These are phyloP conservation scores for Annulohypoxylon bovei DNA, from an alignment of 495 filamentous ascomycete species.

Conservation along the genomic window DNA sequence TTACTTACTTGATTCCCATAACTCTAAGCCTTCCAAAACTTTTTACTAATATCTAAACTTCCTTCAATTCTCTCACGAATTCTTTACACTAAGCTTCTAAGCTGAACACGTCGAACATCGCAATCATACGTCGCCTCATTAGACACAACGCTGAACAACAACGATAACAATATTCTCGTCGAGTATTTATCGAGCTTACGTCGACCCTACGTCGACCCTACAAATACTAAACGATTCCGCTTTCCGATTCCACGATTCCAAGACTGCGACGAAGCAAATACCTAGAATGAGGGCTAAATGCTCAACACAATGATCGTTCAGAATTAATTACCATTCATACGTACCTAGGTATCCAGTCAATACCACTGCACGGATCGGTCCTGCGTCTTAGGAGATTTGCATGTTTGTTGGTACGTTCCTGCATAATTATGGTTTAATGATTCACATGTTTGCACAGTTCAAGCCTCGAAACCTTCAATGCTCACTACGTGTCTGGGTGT, in stretches of 20 bases:
- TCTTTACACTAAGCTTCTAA: not conserved
- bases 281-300: not conserved
- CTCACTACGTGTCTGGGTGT: not conserved
- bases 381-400: too few species aligned
- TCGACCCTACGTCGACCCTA: not conserved
- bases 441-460: conserved; percentile 16
- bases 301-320: conserved; percentile 4
- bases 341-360: too few species aligned
- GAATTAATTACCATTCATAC: not conserved
- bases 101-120: not conserved
- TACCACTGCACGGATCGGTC: too few species aligned
- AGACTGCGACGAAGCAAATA: not conserved
- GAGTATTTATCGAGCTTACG: too few species aligned
- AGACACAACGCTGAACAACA: not conserved
- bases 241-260: not conserved
- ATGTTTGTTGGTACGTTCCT: conserved; percentile 16
- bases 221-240: not conserved
- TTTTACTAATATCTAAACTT: not conserved
- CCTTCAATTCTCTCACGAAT: not conserved
- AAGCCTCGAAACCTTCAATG: not conserved
- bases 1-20: not conserved
- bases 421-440: conserved; percentile 3
- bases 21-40: not conserved
- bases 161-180: not conserved
- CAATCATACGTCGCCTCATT: not conserved